These are phyloP conservation scores for Leccinum olivaceopallidum DNA, from an alignment of 768 basidiomycete genomes.

Conservation along the genomic window DNA sequence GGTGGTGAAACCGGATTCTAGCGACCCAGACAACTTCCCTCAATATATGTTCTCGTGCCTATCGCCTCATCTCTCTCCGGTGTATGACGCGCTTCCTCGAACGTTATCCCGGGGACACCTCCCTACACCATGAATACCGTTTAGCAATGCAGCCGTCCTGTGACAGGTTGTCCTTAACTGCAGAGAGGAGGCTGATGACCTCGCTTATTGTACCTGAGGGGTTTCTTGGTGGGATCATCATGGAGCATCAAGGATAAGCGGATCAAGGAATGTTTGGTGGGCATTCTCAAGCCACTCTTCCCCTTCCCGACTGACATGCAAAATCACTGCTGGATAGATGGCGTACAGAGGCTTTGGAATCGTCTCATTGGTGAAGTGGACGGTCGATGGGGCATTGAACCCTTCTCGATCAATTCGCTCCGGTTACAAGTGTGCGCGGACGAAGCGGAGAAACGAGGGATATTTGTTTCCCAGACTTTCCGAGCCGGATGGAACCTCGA, in stretches of 20 bases:
- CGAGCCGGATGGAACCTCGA: conserved; percentile 75
- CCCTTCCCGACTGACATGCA: conserved; percentile 56
- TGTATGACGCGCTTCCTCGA: conserved; percentile 64
- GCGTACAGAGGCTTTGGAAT: conserved; percentile 53
- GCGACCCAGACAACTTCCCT: conserved; percentile 33
- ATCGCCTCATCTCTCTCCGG: conserved; percentile 49
- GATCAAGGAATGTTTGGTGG: conserved; percentile 77
- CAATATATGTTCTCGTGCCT: conserved; percentile 23
- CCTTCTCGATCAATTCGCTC: conserved; percentile 63
- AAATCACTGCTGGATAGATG: conserved; percentile 43
- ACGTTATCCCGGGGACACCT: conserved; percentile 69
- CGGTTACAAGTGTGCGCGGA: conserved; percentile 48
- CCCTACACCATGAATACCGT: conserved; percentile 77
- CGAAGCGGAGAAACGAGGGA: conserved; percentile 24
- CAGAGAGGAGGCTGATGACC: conserved; percentile 53
- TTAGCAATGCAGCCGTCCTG: conserved; percentile 65
- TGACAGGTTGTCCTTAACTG: conserved; percentile 78
- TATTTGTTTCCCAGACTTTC: conserved; percentile 69
- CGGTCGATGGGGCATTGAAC: conserved; percentile 64
- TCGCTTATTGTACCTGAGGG: conserved; percentile 63
- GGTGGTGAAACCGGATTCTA: conserved; percentile 28
- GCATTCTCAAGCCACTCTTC: conserved; percentile 70
- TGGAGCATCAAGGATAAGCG: conserved; percentile 79
- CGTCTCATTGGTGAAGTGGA: conserved; percentile 63
- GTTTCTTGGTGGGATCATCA: conserved; percentile 53